Evolutionary conservation across 495 filamentous ascomycete species (phyloP).

Genomic region (Apodospora peruviana): DNA sequence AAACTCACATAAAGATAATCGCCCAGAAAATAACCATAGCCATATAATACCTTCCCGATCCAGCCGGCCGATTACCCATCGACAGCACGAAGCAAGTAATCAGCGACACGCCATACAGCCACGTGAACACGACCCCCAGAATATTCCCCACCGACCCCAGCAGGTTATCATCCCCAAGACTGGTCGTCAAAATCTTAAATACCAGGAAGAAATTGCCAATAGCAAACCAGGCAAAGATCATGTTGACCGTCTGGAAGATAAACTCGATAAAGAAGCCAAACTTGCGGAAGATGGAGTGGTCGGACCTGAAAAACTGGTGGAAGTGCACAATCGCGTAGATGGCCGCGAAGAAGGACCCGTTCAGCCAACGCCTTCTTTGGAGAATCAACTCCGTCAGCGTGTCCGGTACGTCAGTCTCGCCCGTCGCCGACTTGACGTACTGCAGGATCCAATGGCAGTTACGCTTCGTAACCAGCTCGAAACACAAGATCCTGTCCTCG

Average conservation of each 20-base stretch:
- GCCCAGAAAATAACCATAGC: constrained; percentile 97
- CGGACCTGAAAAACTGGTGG: constrained; percentile 87
- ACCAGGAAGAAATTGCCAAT: constrained; percentile 99
- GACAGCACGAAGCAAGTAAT: constrained; percentile 94
- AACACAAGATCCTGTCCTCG: constrained; percentile 98
- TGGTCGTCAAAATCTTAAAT: constrained; percentile 92
- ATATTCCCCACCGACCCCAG: constrained; percentile 70
- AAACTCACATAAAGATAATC: constrained; percentile 76
- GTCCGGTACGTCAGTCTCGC: constrained; percentile 97
- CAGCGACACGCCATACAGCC: constrained; percentile 87
- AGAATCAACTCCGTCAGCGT: constrained; percentile 92
- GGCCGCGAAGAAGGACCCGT: constrained; percentile 97
- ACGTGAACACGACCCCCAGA: constrained; percentile 87
- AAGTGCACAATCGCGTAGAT: constrained; percentile 93
- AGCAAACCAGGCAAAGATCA: constrained; percentile 99
- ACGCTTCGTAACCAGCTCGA: constrained; percentile 95
- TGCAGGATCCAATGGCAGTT: constrained; percentile 96
- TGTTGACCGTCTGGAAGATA: constrained; percentile 86
- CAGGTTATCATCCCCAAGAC: constrained; percentile 61
- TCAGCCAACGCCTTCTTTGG: constrained; percentile 94
- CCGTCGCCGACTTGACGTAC: constrained; percentile 94
- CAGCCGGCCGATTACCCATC: constrained; percentile 92
- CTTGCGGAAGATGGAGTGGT: constrained; percentile 84
- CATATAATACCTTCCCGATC: constrained; percentile 89
- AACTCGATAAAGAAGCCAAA: constrained; percentile 88